phyloP scores from a whole-genome alignment of 1,284 basidiomycete genomes.

The Cryptococcus neoformans region DNA sequence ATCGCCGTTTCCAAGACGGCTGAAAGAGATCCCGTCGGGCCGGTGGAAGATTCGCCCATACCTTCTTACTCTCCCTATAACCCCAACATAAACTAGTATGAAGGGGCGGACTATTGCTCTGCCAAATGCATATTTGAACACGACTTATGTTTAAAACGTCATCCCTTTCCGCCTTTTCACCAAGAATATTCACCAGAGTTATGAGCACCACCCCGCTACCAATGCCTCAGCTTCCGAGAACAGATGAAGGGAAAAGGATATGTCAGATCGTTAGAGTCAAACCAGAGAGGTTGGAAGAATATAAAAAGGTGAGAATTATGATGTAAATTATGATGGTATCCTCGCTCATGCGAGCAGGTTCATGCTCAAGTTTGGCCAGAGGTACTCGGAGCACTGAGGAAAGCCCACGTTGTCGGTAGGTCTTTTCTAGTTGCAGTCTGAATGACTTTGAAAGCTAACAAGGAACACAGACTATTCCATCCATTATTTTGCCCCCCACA shows the following conservation, averaged over 20 bases:
- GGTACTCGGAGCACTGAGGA: conserved; percentile 63
- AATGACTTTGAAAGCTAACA: background rate
- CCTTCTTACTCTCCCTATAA: too few relatives aligned
- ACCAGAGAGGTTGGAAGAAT: conserved; percentile 62
- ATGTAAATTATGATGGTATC: background rate
- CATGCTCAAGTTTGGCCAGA: conserved; percentile 68
- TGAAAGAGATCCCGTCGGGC: background rate
- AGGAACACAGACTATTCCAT: conserved; percentile 66
- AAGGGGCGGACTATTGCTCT: too few relatives aligned
- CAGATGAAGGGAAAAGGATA: conserved; percentile 58
- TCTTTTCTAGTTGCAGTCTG: background rate
- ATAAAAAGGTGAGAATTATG: conserved; percentile 53
- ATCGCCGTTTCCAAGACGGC: background rate
- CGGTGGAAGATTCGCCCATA: background rate
- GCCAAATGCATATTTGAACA: too few relatives aligned
- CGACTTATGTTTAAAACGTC: background rate
- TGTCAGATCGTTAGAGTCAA: conserved; percentile 76
- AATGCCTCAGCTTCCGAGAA: conserved; percentile 36
- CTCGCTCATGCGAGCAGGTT: conserved; percentile 36
- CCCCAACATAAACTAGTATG: too few relatives aligned
- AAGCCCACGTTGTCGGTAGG: conserved; percentile 60
- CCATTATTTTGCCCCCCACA: conserved; percentile 58
- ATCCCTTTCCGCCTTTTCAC: background rate
- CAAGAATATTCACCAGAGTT: background rate
- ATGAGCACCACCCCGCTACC: conserved; percentile 11